A percentile compares a stretch with the other conserved stretches of the same genome.
These are phyloP conservation scores for Zygosaccharomyces sapae DNA, from an alignment of 1,139 yeast species.

Conservation along the genomic window DNA sequence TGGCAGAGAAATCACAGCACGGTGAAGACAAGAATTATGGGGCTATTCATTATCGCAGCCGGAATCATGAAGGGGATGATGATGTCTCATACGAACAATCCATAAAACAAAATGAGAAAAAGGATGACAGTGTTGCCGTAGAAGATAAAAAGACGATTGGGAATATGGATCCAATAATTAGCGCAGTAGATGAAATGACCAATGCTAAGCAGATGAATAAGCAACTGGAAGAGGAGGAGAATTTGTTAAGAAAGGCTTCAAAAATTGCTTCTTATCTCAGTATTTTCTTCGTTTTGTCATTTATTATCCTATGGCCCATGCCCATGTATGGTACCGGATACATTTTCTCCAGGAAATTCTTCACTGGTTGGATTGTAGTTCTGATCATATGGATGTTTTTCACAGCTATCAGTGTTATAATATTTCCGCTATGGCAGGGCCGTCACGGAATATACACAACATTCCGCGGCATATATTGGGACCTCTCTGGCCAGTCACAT, in stretches of 20 bases:
- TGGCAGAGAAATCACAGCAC: slow-evolving; percentile 21
- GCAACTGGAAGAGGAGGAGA: slow-evolving; percentile 43
- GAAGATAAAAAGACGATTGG: slow-evolving; percentile 29
- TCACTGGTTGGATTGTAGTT: slow-evolving; percentile 80
- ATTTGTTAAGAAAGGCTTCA: slow-evolving; percentile 47
- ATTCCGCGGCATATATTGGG: slow-evolving; percentile 79
- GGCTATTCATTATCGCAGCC: slow-evolving; percentile 10
- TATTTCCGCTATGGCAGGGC: slow-evolving; percentile 67
- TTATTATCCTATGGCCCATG: slow-evolving; percentile 78
- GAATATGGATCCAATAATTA: slow-evolving; percentile 1
- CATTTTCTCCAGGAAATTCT: slow-evolving; percentile 64
- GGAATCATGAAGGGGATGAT: too few relatives aligned
- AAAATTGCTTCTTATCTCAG: slow-evolving; percentile 55
- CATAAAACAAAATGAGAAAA: slow-evolving; percentile 21
- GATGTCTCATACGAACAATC: slow-evolving; percentile 24
- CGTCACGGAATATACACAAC: slow-evolving; percentile 59
- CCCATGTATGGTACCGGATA: slow-evolving; percentile 79
- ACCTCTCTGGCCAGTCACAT: slow-evolving; percentile 64
- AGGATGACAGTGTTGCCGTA: slow-evolving; percentile 26
- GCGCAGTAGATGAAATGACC: slow-evolving; percentile 44
- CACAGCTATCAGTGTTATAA: slow-evolving; percentile 51
- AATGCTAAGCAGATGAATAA: slow-evolving; percentile 40
- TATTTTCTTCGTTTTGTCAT: slow-evolving; percentile 52
- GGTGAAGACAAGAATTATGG: slow-evolving; percentile 2
- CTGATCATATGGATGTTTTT: slow-evolving; percentile 68